Conservation (phyloP, 768 basidiomycete genomes). For the Thelephora ganbajun region DNA sequence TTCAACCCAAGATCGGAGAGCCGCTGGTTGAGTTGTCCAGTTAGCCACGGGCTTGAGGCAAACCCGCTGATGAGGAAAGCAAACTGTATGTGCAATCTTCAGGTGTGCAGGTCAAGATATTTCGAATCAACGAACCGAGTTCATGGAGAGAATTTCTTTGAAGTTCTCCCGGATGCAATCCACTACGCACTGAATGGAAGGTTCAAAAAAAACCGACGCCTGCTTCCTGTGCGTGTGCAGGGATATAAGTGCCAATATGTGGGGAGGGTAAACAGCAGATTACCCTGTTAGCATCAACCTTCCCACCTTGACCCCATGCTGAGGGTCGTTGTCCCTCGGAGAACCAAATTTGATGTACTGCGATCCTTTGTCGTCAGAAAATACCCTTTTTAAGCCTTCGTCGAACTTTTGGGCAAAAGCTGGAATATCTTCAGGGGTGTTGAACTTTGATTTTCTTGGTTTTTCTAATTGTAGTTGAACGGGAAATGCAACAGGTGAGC, state of each 20-base stretch:
- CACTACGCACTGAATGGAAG: constrained; percentile 25
- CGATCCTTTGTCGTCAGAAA: constrained; percentile 21
- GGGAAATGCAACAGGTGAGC: too few species aligned
- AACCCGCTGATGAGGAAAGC: constrained; percentile 39
- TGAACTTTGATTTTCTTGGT: constrained; percentile 19
- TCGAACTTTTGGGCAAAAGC: constrained; percentile 26
- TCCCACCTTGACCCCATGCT: constrained; percentile 24
- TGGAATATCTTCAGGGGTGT: constrained; percentile 18
- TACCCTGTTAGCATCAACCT: constrained; percentile 27
- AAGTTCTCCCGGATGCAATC: constrained; percentile 24
- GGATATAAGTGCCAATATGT: too few species aligned
- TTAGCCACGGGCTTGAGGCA: constrained; percentile 72
- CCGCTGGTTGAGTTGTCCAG: constrained; percentile 57
- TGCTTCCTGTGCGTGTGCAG: constrained; percentile 14
- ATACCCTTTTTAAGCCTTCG: constrained; percentile 27
- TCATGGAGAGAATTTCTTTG: too few species aligned
- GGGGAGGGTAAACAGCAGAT: too few species aligned
- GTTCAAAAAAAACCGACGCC: constrained; percentile 29
- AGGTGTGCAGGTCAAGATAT: too few species aligned
- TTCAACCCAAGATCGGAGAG: constrained; percentile 39
- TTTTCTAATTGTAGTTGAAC: constrained; percentile 11
- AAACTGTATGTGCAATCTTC: not conserved
- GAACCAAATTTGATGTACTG: constrained; percentile 28
- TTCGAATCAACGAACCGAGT: not conserved
- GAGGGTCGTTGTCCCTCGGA: constrained; percentile 22